These are phyloP conservation scores for Silene latifolia DNA, from an alignment of 148 eudicot species.

Conservation along the genomic window DNA sequence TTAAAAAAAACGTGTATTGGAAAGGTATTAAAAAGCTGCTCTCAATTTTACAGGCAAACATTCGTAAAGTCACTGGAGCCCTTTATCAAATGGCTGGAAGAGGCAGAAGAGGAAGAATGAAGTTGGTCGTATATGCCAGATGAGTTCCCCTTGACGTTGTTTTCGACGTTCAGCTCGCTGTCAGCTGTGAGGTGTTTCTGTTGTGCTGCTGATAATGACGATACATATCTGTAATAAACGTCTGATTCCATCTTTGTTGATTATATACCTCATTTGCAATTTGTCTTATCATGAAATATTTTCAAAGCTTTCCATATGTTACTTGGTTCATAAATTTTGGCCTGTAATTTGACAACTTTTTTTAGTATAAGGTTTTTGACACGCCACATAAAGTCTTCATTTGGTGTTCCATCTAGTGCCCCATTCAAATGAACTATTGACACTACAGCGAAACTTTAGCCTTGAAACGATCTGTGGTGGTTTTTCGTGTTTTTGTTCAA, in stretches of 20 bases:
- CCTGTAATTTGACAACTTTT: neutral
- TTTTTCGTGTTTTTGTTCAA: too few species aligned
- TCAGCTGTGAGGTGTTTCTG: neutral
- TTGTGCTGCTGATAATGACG: slow-evolving; percentile 14
- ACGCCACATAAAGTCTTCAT: neutral
- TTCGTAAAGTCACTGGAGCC: slow-evolving; percentile 91
- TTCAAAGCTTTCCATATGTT: neutral
- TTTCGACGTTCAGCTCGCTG: neutral
- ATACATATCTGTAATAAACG: slow-evolving; percentile 2
- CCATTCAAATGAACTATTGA: too few species aligned
- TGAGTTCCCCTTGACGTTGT: neutral
- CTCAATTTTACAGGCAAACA: slow-evolving; percentile 52
- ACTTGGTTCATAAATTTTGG: neutral
- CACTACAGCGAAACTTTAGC: neutral
- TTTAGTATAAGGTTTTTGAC: neutral
- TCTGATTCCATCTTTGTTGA: neutral
- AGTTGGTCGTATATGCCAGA: neutral
- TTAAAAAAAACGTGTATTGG: neutral
- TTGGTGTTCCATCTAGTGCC: neutral
- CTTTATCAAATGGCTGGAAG: slow-evolving; percentile 94
- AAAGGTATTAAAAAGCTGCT: neutral
- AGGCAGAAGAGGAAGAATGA: slow-evolving; percentile 95
- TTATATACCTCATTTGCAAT: slow-evolving; percentile 1
- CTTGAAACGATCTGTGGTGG: too few species aligned
- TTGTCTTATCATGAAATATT: slow-evolving; percentile 10